phyloP scores from a whole-genome alignment of 1,139 yeast species.

The Sugiyamaella castrensis region DNA sequence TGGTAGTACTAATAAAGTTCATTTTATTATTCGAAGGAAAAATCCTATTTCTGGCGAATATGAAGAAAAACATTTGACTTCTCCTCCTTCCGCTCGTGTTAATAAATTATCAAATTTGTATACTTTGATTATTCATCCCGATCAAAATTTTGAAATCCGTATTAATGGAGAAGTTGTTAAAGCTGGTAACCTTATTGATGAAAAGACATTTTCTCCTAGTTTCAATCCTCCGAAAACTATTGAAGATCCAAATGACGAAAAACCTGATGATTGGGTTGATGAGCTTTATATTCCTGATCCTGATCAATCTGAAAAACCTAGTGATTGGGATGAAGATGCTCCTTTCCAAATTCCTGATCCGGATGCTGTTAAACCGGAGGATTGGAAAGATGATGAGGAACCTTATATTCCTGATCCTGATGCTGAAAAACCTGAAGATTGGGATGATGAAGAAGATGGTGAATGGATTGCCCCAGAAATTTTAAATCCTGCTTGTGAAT shows the following conservation, averaged over 20 bases:
- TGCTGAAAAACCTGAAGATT: slow-evolving; percentile 62
- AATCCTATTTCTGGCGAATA: slow-evolving; percentile 53
- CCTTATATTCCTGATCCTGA: slow-evolving; percentile 62
- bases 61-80: slow-evolving; percentile 67
- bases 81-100: slow-evolving; percentile 63
- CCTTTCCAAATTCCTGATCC: slow-evolving; percentile 64
- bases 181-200: slow-evolving; percentile 62
- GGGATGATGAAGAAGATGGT: slow-evolving; percentile 90
- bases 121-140: slow-evolving; percentile 65
- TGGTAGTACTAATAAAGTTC: slow-evolving; percentile 75
- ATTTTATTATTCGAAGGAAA: slow-evolving; percentile 63
- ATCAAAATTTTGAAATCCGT: slow-evolving; percentile 72
- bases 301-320: slow-evolving; percentile 59
- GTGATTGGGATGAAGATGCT: slow-evolving; percentile 74
- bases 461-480: slow-evolving; percentile 71
- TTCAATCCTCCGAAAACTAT: slow-evolving; percentile 63
- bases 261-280: slow-evolving; percentile 85
- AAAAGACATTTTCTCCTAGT: slow-evolving; percentile 53
- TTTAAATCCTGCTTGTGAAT: slow-evolving; percentile 65
- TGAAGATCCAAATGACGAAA: slow-evolving; percentile 56
- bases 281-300: slow-evolving; percentile 65
- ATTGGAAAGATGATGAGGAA: slow-evolving; percentile 70
- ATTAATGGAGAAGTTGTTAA: slow-evolving; percentile 72
- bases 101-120: slow-evolving; percentile 60
- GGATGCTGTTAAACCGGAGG: slow-evolving; percentile 61